A percentile compares a stretch with the other conserved stretches of the same genome.
Evolutionary conservation across 2,329 filamentous ascomycete species (phyloP).

Genomic region (Aspergillus piperis): DNA sequence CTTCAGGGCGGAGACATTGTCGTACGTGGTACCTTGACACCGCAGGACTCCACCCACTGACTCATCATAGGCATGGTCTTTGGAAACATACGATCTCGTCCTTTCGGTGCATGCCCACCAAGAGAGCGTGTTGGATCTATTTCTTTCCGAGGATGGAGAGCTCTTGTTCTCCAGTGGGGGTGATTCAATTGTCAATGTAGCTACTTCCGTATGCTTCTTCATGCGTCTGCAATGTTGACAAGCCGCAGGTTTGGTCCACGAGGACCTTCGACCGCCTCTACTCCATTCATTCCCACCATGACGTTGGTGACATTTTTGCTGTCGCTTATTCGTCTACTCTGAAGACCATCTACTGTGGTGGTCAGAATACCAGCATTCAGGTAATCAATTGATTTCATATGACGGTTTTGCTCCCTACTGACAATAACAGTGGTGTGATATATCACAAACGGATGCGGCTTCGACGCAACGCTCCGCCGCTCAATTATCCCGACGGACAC

Average conservation of each 20-base stretch:
- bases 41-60: constrained; percentile 13
- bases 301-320: constrained; percentile 94
- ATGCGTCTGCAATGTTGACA: not conserved
- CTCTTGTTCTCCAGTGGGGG: constrained; percentile 90
- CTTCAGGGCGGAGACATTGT: constrained; percentile 92
- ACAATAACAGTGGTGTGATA: constrained; percentile 67
- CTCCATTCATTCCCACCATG: constrained; percentile 89
- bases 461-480: constrained; percentile 63
- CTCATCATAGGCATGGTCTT: constrained; percentile 67
- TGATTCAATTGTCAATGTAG: constrained; percentile 85
- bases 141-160: constrained; percentile 71
- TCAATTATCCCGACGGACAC: constrained; percentile 74
- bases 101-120: constrained; percentile 83
- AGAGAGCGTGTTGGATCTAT: constrained; percentile 84
- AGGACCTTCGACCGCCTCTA: constrained; percentile 73
- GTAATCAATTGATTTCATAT: constrained; percentile 32
- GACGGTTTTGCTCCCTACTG: not conserved
- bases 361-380: constrained; percentile 92
- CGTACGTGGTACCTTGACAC: constrained; percentile 42
- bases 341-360: constrained; percentile 84
- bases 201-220: not conserved
- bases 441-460: constrained; percentile 65
- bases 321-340: constrained; percentile 81
- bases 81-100: constrained; percentile 81
- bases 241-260: constrained; percentile 72